Conservation (phyloP, 2,329 filamentous ascomycete species). For the Neonectria punicea region DNA sequence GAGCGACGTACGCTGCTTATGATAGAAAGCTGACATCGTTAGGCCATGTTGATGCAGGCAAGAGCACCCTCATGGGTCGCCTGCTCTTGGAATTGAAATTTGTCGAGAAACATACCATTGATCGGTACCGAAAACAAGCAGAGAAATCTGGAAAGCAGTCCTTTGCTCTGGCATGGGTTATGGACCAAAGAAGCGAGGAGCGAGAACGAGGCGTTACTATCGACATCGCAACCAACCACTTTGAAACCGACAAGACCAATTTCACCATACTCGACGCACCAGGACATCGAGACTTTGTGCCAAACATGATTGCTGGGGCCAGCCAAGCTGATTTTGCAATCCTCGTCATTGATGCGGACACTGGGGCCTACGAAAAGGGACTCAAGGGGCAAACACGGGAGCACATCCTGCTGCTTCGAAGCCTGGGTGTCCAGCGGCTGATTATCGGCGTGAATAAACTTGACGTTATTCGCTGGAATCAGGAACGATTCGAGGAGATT, state of each 20-base stretch:
- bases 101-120: constrained; percentile 87
- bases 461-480: constrained; percentile 85
- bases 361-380: constrained; percentile 92
- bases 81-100: constrained; percentile 88
- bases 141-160: constrained; percentile 93
- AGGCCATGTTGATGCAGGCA: constrained; percentile 97
- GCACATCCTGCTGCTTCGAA: constrained; percentile 88
- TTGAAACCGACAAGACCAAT: constrained; percentile 85
- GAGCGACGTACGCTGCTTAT: too few relatives aligned
- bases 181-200: constrained; percentile 93
- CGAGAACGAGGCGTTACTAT: constrained; percentile 92
- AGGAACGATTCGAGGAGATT: constrained; percentile 87
- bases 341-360: constrained; percentile 90
- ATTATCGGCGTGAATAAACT: constrained; percentile 97
- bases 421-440: constrained; percentile 87
- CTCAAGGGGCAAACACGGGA: constrained; percentile 94
- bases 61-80: constrained; percentile 98
- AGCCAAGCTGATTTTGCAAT: constrained; percentile 97
- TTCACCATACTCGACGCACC: constrained; percentile 98
- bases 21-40: constrained; percentile 30
- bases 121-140: constrained; percentile 88
- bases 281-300: constrained; percentile 94
- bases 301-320: constrained; percentile 98
- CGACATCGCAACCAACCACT: constrained; percentile 94
- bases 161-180: constrained; percentile 95